Percentiles rank a stretch among this genome's conserved stretches.
Evolutionary conservation across 208 protist genomes (phyloP).

Genomic region (Giardia muris): DNA sequence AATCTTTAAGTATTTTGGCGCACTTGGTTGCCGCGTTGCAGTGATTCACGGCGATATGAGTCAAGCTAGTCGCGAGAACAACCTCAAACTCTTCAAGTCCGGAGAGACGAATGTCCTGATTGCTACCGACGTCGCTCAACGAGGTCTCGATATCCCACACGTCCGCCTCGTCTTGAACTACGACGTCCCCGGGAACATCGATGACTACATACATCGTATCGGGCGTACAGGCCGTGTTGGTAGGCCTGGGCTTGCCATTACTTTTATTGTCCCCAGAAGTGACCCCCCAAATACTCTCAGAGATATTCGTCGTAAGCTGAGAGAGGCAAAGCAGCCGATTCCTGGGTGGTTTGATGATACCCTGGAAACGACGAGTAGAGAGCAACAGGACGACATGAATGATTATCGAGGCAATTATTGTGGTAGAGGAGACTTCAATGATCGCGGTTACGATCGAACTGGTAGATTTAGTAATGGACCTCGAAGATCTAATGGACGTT

Average conservation of each 20-base stretch:
- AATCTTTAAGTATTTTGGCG: not conserved
- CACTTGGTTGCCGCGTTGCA: not conserved
- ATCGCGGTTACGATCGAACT: too few relatives aligned
- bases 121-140: conserved; percentile 84
- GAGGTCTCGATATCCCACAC: conserved; percentile 86
- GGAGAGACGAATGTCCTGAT: conserved; percentile 69
- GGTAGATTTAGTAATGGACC: too few relatives aligned
- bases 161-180: conserved; percentile 89
- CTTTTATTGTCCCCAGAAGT: conserved; percentile 65
- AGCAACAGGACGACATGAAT: not conserved
- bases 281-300: not conserved
- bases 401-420: too few relatives aligned
- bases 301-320: not conserved
- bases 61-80: not conserved
- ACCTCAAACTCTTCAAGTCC: conserved; percentile 55
- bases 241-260: conserved; percentile 73
- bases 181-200: conserved; percentile 83
- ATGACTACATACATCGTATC: conserved; percentile 98
- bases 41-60: conserved; percentile 13
- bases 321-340: not conserved
- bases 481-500: too few relatives aligned
- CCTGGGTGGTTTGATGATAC: conserved; percentile 2
- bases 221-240: conserved; percentile 92
- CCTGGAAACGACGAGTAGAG: not conserved
- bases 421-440: too few relatives aligned